Evolutionary conservation across 352 stramenopile species (phyloP).

Genomic region (Phytophthora macrochlamydospora): DNA sequence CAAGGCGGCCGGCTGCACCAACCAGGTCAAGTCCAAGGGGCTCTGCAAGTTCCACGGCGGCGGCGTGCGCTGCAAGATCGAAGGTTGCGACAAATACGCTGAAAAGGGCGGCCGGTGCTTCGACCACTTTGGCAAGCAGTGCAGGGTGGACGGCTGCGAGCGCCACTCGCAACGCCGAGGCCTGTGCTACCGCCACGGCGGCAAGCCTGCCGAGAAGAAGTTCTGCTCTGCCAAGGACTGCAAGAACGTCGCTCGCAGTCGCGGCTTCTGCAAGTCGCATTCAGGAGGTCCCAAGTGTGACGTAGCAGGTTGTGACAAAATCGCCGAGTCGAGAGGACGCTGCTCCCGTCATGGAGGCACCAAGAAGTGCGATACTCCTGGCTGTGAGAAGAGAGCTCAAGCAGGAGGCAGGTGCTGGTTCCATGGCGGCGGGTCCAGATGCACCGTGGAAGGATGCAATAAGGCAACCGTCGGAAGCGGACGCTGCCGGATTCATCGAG

Average conservation of each 20-base stretch:
- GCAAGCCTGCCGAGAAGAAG: conserved; percentile 22
- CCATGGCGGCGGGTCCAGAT: conserved; percentile 22
- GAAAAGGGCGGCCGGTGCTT: conserved; percentile 27
- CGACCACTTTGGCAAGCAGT: conserved; percentile 24
- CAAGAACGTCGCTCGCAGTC: conserved; percentile 23
- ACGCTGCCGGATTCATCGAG: conserved; percentile 16
- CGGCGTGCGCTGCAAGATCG: conserved; percentile 26
- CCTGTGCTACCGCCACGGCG: conserved; percentile 30
- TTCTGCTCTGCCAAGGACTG: conserved; percentile 20
- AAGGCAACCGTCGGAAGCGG: conserved; percentile 11
- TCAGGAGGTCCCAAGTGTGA: conserved; percentile 19
- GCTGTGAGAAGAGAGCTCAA: conserved; percentile 19
- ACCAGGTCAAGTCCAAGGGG: conserved; percentile 32
- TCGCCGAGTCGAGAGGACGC: conserved; percentile 22
- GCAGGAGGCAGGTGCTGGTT: conserved; percentile 15
- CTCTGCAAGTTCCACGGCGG: conserved; percentile 33
- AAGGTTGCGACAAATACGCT: conserved; percentile 20
- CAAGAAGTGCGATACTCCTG: conserved; percentile 23
- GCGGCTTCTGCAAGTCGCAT: conserved; percentile 22
- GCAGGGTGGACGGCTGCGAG: conserved; percentile 22
- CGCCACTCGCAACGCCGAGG: conserved; percentile 19
- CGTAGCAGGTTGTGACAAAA: conserved; percentile 23
- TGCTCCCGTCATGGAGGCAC: conserved; percentile 23
- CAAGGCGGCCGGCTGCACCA: conserved; percentile 13
- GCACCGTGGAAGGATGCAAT: conserved; percentile 18